Evolutionary conservation across 2,329 filamentous ascomycete species (phyloP).

Genomic region (Aspergillus pseudotamarii): DNA sequence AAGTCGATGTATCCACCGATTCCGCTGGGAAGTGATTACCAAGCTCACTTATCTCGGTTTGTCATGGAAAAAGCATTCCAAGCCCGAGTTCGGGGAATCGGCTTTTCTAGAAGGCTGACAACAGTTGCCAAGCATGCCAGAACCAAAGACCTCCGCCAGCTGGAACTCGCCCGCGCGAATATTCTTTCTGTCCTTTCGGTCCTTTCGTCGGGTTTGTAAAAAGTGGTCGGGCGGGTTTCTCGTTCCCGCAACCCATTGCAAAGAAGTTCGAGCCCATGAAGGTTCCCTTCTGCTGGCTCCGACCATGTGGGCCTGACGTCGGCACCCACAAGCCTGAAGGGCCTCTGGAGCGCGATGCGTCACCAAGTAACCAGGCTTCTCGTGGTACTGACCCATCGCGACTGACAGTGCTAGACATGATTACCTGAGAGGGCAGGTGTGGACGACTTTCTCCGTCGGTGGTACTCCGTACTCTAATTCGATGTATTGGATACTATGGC

Average conservation of each 20-base stretch:
- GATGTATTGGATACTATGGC: background rate
- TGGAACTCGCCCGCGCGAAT: background rate
- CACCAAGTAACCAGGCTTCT: background rate
- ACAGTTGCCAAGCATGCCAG: conserved; percentile 7
- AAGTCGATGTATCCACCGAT: background rate
- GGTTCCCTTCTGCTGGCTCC: conserved; percentile 9
- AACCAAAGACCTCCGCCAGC: background rate
- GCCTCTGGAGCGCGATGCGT: background rate
- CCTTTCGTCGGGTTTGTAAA: background rate
- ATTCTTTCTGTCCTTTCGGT: background rate
- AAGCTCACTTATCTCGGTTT: background rate
- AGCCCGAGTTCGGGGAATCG: background rate
- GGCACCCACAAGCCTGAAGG: background rate
- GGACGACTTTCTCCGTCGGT: background rate
- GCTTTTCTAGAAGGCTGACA: background rate
- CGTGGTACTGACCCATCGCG: no score
- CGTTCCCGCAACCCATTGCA: background rate
- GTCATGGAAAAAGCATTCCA: background rate
- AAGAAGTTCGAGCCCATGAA: background rate
- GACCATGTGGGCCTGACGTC: conserved; percentile 35
- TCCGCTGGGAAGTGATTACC: background rate
- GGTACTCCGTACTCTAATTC: background rate
- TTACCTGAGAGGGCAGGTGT: background rate
- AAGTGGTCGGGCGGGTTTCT: background rate
- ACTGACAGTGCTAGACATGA: background rate